Evolutionary conservation across 148 eudicot genomes (phyloP), one percentile per base, ranked within the genome.

Genomic region (Polygonum aviculare): DNA sequence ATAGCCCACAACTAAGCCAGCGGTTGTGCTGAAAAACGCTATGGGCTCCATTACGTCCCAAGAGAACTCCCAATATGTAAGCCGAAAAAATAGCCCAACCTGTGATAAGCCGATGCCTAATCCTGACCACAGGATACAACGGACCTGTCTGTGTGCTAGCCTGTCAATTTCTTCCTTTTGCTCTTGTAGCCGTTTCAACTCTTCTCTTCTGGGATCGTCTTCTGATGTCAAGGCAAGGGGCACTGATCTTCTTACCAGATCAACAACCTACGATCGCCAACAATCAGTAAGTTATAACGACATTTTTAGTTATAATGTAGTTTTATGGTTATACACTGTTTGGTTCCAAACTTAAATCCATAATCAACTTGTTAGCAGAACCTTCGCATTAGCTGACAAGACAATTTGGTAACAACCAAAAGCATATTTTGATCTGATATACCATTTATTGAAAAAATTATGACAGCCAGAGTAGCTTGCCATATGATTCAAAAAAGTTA

Each of bases 61-160:
- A 6, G 98, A 95, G 83, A 92, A 92, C 72, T 92, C 98, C 98
- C 97, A 95, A 83, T 90, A 95, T 26, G 98, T 92, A 3, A 92
- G 88, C 12, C 97, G 96, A 71, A 95, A 95, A 83, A 95, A 95
- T 59, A 90, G 91, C 19, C 93, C 90, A 44, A 89, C 90, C 69
- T 92, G 97, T 5, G 77, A 18, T 40, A 92, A 11, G 51, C 86
- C 80, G 31, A 89, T 26, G 3, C 90, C 97, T 4, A 92, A 81
- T 35, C 98, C 98, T 3, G 91, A 80, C 98, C 98, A 95, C 45
- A 95, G 84, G 22, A 95, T 84, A 15, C 85, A 60, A 45, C 97
- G 88, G 40, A 90, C 99, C 71, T 95, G 99, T 86, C 73, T 95
- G 80, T 89, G 93, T 4, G 99, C 99, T 69, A 85, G 81, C 82